Evolutionary conservation across 169 alveolate genomes (phyloP).

Genomic region (Plasmodium gonderi): DNA sequence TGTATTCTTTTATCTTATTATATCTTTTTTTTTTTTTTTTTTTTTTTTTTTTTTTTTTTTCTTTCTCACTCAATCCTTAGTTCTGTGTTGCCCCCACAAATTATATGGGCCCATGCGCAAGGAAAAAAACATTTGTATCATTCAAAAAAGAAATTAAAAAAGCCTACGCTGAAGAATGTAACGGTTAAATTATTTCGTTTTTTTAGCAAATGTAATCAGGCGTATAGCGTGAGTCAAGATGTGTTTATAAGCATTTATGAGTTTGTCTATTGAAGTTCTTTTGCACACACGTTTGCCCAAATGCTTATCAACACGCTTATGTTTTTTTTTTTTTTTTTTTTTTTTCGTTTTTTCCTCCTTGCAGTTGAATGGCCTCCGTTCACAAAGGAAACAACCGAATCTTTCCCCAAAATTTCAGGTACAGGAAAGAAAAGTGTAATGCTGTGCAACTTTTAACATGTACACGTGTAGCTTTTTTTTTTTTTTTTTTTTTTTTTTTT

Average conservation of each 20-base stretch:
- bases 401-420: slow-evolving; percentile 29
- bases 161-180: slow-evolving; percentile 68
- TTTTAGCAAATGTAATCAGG: not conserved
- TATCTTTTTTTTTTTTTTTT: not conserved
- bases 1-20: not conserved
- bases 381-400: not conserved
- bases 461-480: not conserved
- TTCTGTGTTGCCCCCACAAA: slow-evolving; percentile 47
- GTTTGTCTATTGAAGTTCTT: not conserved
- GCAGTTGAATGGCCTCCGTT: slow-evolving; percentile 52
- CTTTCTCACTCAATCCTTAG: not conserved
- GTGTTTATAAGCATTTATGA: not conserved
- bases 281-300: not conserved
- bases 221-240: not conserved
- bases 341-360: not conserved
- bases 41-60: not conserved
- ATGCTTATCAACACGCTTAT: not conserved
- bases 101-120: slow-evolving; percentile 63
- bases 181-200: slow-evolving; percentile 21
- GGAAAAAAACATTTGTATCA: slow-evolving; percentile 30
- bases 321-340: not conserved
- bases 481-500: not conserved
- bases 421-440: not conserved
- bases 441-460: not conserved
- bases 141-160: slow-evolving; percentile 25